Percentiles rank a stretch among this genome's conserved stretches.
Evolutionary conservation across 202 grass and related monocot species (phyloP).

Genomic region (Tripidium arundinaceum): DNA sequence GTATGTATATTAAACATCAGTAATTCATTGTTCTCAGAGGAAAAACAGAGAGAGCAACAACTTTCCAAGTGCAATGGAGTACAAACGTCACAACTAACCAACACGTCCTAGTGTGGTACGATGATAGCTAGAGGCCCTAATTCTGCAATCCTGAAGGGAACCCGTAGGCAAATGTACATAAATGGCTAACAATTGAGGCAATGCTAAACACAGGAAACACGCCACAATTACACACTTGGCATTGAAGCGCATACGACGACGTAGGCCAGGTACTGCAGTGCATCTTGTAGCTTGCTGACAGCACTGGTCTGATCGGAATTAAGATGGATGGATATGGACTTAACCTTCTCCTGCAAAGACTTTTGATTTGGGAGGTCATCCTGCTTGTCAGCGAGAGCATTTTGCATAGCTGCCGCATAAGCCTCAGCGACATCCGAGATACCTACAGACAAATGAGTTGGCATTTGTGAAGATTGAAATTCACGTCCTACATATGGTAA

Average conservation of each 20-base stretch:
- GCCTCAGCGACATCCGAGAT: constrained; percentile 88
- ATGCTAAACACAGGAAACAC: neutral
- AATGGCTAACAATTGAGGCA: constrained; percentile 27
- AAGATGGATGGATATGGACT: constrained; percentile 61
- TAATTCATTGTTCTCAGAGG: constrained; percentile 44
- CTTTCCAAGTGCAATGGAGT: constrained; percentile 17
- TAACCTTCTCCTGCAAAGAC: constrained; percentile 66
- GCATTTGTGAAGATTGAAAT: neutral
- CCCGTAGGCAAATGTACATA: constrained; percentile 37
- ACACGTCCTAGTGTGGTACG: constrained; percentile 1
- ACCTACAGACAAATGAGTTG: constrained; percentile 41
- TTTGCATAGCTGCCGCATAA: constrained; percentile 55
- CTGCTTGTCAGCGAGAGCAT: constrained; percentile 42
- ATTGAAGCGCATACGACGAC: constrained; percentile 83
- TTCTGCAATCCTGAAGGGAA: constrained; percentile 29
- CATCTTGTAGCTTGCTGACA: constrained; percentile 75
- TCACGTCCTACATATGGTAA: neutral
- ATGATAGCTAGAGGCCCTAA: constrained; percentile 34
- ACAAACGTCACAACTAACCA: constrained; percentile 19
- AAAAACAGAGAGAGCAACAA: constrained; percentile 53
- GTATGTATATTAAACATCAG: constrained; percentile 30
- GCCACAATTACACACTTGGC: constrained; percentile 50
- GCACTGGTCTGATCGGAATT: constrained; percentile 61
- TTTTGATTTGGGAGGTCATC: constrained; percentile 38
- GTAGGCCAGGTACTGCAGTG: constrained; percentile 70